Evolutionary conservation across 192 early-diverging fungal species (phyloP).

Genomic region (Coemansia pectinata): DNA sequence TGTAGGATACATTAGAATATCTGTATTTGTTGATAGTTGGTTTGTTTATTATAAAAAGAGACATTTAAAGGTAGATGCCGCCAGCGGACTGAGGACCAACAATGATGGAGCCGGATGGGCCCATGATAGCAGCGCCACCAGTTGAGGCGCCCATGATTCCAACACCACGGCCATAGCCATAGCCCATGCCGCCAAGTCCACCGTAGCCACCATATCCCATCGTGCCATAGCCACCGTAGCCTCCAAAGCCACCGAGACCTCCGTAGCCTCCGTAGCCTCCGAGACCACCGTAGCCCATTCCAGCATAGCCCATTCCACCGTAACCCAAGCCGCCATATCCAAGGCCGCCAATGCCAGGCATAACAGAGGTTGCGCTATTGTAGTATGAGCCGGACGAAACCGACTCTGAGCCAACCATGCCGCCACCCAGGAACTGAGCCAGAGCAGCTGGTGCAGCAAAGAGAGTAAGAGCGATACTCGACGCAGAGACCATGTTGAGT

Average conservation of each 20-base stretch:
- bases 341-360: constrained; percentile 15
- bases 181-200: neutral
- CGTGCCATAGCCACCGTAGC: constrained; percentile 18
- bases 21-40: neutral
- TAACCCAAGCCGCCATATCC: constrained; percentile 13
- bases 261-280: constrained; percentile 21
- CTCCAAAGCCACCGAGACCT: constrained; percentile 11
- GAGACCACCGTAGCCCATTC: constrained; percentile 15
- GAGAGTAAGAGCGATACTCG: constrained; percentile 20
- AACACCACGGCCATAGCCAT: constrained; percentile 27
- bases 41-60: neutral
- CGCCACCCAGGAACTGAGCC: constrained; percentile 31
- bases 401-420: constrained; percentile 25
- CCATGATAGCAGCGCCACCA: constrained; percentile 44
- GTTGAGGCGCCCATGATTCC: constrained; percentile 41
- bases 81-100: constrained; percentile 56
- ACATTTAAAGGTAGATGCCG: constrained; percentile 35
- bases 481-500: constrained; percentile 36
- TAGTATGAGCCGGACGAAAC: constrained; percentile 51
- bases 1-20: neutral
- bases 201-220: constrained; percentile 17
- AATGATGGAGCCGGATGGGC: constrained; percentile 50
- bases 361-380: constrained; percentile 33
- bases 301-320: constrained; percentile 20
- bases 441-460: constrained; percentile 21